Conservation (phyloP, 2,329 filamentous ascomycete genomes). For the Periconia sp. region DNA sequence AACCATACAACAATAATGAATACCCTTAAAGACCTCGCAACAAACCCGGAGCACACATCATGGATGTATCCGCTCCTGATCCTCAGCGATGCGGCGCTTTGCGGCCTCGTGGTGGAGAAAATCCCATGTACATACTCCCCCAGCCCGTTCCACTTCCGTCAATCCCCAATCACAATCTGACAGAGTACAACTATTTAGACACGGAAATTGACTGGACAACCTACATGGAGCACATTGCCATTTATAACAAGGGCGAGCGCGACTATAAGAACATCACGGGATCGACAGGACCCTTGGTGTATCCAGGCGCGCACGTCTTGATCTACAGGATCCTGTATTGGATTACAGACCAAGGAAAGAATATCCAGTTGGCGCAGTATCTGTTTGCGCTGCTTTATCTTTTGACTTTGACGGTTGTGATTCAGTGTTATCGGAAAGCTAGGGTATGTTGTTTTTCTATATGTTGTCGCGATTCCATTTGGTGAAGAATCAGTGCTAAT, state of each 20-base stretch:
- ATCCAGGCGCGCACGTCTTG: conserved; percentile 92
- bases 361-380: conserved; percentile 80
- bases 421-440: conserved; percentile 77
- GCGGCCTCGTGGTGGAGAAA: conserved; percentile 74
- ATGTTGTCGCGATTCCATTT: neutral
- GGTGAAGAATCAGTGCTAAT: neutral
- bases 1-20: conserved; percentile 7
- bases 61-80: conserved; percentile 70
- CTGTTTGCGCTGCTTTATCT: conserved; percentile 83
- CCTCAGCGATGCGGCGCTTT: conserved; percentile 70
- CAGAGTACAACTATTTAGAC: conserved; percentile 55
- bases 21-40: conserved; percentile 43
- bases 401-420: conserved; percentile 71
- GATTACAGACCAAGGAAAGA: conserved; percentile 71
- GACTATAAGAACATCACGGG: conserved; percentile 86
- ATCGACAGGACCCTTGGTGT: conserved; percentile 89
- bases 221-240: conserved; percentile 90
- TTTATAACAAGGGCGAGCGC: conserved; percentile 80
- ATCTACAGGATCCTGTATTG: conserved; percentile 80
- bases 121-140: conserved; percentile 69
- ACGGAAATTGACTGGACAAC: conserved; percentile 98
- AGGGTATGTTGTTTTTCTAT: conserved; percentile 57
- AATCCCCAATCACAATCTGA: conserved; percentile 5
- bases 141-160: neutral
- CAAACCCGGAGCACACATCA: conserved; percentile 58